Conservation (phyloP, 2,329 filamentous ascomycete species). For the Leptosphaerulina australis region DNA sequence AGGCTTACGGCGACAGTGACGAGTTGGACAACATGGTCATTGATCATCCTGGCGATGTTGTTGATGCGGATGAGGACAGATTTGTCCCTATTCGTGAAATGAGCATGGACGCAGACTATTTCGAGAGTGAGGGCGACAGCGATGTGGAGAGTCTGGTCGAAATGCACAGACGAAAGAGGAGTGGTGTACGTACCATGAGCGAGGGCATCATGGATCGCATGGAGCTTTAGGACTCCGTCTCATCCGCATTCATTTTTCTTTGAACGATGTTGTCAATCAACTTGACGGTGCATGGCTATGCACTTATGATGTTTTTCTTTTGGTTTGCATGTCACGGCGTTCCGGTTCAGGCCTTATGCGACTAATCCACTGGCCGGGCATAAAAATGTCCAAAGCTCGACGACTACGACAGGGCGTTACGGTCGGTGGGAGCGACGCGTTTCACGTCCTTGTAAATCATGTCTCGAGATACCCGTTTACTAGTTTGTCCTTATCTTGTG, state of each 20-base stretch:
- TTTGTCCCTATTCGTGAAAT: conserved; percentile 38
- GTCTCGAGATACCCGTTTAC: conserved; percentile 20
- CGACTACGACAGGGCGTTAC: conserved; percentile 22
- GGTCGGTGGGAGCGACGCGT: conserved; percentile 22
- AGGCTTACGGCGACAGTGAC: conserved; percentile 53
- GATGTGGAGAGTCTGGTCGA: conserved; percentile 42
- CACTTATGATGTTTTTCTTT: conserved; percentile 8
- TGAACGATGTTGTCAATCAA: conserved; percentile 11
- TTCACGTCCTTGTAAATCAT: conserved; percentile 17
- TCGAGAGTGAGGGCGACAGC: conserved; percentile 41
- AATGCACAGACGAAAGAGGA: conserved; percentile 49
- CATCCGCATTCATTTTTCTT: not conserved
- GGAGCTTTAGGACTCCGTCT: conserved; percentile 52
- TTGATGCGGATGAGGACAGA: conserved; percentile 50
- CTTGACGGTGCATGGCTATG: conserved; percentile 13
- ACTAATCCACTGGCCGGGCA: conserved; percentile 14
- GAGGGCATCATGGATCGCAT: conserved; percentile 61
- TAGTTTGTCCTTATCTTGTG: no score
- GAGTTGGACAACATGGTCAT: conserved; percentile 52
- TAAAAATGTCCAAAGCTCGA: conserved; percentile 14
- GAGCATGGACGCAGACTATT: conserved; percentile 41
- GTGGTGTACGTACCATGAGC: conserved; percentile 58
- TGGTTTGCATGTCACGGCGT: conserved; percentile 13
- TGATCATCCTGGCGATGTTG: conserved; percentile 46
- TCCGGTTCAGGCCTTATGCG: not conserved